Evolutionary conservation across 345 rosid genomes (phyloP).

Genomic region (Eucalyptus caleyi): DNA sequence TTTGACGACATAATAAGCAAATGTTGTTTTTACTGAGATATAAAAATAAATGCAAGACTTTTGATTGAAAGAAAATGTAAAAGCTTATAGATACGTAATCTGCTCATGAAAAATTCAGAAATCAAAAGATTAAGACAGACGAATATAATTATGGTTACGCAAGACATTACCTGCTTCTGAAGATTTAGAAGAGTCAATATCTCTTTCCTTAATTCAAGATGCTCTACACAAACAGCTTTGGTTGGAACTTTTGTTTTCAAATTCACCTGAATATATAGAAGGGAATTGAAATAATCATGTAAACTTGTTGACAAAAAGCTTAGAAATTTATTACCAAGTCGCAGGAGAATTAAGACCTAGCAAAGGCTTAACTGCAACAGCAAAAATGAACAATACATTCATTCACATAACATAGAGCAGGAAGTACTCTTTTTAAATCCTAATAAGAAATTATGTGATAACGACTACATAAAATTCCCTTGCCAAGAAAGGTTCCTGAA

Average conservation of each 20-base stretch:
- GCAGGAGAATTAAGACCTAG: background rate
- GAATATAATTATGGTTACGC: background rate
- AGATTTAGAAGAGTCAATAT: constrained; percentile 73
- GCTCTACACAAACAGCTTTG: constrained; percentile 94
- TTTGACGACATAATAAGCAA: background rate
- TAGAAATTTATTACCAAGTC: background rate
- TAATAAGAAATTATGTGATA: background rate
- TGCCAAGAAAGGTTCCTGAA: background rate
- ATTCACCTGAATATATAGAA: constrained; percentile 50
- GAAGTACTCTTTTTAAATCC: background rate
- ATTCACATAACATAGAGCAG: background rate
- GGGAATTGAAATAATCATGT: background rate
- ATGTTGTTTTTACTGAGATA: background rate
- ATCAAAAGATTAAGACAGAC: background rate
- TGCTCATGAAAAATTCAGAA: background rate
- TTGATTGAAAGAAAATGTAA: background rate
- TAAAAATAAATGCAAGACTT: background rate
- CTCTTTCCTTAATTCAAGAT: constrained; percentile 90
- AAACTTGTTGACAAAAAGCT: background rate
- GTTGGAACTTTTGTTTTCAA: constrained; percentile 92
- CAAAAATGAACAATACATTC: background rate
- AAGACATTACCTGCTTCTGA: constrained; percentile 70
- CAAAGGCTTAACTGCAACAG: background rate
- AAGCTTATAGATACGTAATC: background rate
- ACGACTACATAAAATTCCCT: background rate